A percentile compares a stretch with the other conserved stretches of the same genome.
These are phyloP conservation scores for Fusarium beomiforme DNA, from an alignment of 2,329 filamentous ascomycete species.

Conservation along the genomic window DNA sequence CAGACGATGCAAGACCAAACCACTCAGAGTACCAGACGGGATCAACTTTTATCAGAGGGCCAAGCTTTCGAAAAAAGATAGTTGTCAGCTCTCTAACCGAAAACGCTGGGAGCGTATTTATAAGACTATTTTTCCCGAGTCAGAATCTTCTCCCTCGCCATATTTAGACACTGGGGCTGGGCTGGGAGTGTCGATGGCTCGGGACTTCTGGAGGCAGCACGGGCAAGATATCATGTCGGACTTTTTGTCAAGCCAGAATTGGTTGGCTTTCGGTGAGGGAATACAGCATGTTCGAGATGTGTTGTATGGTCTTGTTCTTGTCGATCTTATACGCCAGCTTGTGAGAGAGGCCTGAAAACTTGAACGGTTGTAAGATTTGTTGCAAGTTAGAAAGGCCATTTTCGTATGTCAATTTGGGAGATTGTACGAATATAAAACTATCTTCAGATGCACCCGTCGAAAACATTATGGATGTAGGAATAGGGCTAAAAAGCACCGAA, in stretches of 20 bases:
- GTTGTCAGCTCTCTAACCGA: rapidly evolving
- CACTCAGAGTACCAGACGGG: background rate
- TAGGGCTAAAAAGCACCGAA: too few relatives aligned
- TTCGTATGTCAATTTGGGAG: too few relatives aligned
- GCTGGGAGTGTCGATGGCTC: background rate
- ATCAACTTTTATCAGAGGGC: background rate
- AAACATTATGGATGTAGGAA: too few relatives aligned
- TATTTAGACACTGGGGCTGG: background rate
- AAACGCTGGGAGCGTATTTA: background rate
- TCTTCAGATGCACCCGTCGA: too few relatives aligned
- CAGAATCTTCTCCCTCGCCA: background rate
- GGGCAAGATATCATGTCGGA: background rate
- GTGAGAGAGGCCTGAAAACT: background rate
- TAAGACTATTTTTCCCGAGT: rapidly evolving
- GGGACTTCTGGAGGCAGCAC: background rate
- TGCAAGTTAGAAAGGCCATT: too few relatives aligned
- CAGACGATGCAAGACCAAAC: background rate
- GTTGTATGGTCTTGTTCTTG: background rate
- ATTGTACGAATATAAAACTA: too few relatives aligned
- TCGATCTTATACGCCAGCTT: background rate
- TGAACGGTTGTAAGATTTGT: too few relatives aligned
- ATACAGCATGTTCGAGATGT: background rate
- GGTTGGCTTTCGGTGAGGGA: rapidly evolving
- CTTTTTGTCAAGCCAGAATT: background rate
- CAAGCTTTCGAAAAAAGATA: background rate